Percentiles rank a stretch among this genome's conserved stretches.
Conservation (phyloP, 306 rosid genomes). For the Casuarina cunninghamiana region DNA sequence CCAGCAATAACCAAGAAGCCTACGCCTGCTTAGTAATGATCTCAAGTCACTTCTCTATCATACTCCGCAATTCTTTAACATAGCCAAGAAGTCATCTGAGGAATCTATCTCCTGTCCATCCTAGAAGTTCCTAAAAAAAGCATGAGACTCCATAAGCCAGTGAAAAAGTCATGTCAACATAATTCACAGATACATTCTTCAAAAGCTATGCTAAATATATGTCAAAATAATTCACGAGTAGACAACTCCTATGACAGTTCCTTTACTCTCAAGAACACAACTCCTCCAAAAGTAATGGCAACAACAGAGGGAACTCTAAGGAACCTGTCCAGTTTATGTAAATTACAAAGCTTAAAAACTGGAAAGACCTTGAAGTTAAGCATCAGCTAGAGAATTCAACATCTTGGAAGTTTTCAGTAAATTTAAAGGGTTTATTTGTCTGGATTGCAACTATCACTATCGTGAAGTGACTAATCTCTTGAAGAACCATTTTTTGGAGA, state of each 20-base stretch:
- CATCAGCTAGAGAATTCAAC: not conserved
- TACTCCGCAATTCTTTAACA: slow-evolving; percentile 16
- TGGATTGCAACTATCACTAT: not conserved
- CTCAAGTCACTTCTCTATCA: slow-evolving; percentile 7
- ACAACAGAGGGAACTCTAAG: slow-evolving; percentile 4
- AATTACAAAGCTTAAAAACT: not conserved
- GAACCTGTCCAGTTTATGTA: slow-evolving; percentile 15
- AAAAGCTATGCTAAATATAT: not conserved
- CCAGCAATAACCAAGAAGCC: slow-evolving; percentile 28
- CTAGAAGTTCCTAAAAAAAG: slow-evolving; percentile 33
- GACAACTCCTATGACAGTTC: slow-evolving; percentile 3
- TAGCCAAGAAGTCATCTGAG: slow-evolving; percentile 18
- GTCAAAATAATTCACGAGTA: not conserved
- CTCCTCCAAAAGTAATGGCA: slow-evolving; percentile 5
- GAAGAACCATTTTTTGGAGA: too few species aligned
- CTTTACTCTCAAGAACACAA: not conserved
- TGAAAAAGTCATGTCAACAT: slow-evolving; percentile 1
- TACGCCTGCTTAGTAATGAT: slow-evolving; percentile 20
- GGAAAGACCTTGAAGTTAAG: not conserved
- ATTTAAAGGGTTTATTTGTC: not conserved
- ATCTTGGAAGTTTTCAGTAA: not conserved
- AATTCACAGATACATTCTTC: not conserved
- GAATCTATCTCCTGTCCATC: slow-evolving; percentile 22
- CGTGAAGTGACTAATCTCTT: too few species aligned
- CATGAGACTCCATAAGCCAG: slow-evolving; percentile 18